Conservation (phyloP, 1,139 yeast genomes). For the Pichia sp. region DNA sequence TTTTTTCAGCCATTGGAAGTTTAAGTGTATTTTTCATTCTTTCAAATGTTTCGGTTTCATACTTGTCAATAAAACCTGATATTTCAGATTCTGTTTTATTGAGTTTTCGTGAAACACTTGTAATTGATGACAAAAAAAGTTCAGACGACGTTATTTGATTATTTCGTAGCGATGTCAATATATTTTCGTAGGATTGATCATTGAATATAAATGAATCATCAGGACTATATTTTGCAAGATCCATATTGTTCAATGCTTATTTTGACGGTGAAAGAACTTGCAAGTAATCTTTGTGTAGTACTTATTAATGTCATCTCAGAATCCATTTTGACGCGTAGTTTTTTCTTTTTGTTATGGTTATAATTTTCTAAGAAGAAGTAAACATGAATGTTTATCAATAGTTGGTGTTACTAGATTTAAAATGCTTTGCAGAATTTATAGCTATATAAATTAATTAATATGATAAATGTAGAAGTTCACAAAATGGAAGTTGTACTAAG, state of each 20-base stretch:
- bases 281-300: no score
- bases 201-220: slow-evolving; percentile 7
- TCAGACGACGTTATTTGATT: slow-evolving; percentile 37
- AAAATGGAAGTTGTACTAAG: not conserved
- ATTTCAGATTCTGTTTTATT: slow-evolving; percentile 46
- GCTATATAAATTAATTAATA: no score
- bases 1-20: not conserved
- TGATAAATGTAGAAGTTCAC: not conserved
- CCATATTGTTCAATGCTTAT: slow-evolving; percentile 1
- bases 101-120: slow-evolving; percentile 39
- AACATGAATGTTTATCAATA: no score
- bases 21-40: not conserved
- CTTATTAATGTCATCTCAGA: no score
- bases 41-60: slow-evolving; percentile 23
- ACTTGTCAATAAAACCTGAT: slow-evolving; percentile 33
- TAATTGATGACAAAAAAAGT: slow-evolving; percentile 34
- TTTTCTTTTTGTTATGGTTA: no score
- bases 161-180: slow-evolving; percentile 24
- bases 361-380: no score
- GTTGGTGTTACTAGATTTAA: no score
- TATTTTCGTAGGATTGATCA: slow-evolving; percentile 14
- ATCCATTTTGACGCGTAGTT: no score
- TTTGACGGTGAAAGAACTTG: no score
- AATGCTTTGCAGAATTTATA: no score
- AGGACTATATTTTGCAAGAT: slow-evolving; percentile 9